A percentile compares a stretch with the other conserved stretches of the same genome.
Conservation (phyloP, 164 flowering plant species). For the Stephania japonica region DNA sequence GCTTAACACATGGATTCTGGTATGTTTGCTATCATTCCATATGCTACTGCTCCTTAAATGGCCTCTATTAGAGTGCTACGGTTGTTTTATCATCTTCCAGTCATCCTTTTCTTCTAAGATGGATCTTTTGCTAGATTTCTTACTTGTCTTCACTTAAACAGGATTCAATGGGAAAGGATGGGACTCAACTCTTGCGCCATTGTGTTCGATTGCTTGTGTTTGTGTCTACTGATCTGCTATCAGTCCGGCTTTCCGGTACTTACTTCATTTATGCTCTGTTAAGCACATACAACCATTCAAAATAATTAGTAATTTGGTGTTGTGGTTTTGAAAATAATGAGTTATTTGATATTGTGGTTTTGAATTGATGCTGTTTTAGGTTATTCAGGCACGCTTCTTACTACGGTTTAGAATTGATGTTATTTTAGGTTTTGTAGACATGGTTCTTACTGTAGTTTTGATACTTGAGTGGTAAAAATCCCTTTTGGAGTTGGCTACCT, state of each 20-base stretch:
- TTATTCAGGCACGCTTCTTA: not conserved
- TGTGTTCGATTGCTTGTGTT: constrained; percentile 93
- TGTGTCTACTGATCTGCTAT: constrained; percentile 81
- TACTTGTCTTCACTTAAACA: constrained; percentile 21
- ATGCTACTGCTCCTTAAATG: not conserved
- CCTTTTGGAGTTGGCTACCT: too few species aligned
- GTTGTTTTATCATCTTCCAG: not conserved
- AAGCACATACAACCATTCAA: not conserved
- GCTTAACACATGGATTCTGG: constrained; percentile 96
- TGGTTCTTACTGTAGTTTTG: too few species aligned
- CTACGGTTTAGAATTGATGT: not conserved
- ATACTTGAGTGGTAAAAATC: too few species aligned
- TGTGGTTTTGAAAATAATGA: too few species aligned
- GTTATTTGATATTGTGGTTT: too few species aligned
- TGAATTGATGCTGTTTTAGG: not conserved
- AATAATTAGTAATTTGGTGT: constrained; percentile 1
- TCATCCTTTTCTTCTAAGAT: not conserved
- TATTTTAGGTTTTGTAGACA: not conserved
- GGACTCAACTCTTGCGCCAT: constrained; percentile 95
- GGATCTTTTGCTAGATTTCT: not conserved
- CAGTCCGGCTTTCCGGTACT: constrained; percentile 91
- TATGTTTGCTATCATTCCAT: constrained; percentile 17
- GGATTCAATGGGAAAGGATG: constrained; percentile 99
- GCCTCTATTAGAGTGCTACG: not conserved
- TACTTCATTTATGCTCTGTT: not conserved